Percentiles rank a stretch among this genome's conserved stretches.
Conservation (phyloP, 768 basidiomycete species). For the Agrocybe praecox region DNA sequence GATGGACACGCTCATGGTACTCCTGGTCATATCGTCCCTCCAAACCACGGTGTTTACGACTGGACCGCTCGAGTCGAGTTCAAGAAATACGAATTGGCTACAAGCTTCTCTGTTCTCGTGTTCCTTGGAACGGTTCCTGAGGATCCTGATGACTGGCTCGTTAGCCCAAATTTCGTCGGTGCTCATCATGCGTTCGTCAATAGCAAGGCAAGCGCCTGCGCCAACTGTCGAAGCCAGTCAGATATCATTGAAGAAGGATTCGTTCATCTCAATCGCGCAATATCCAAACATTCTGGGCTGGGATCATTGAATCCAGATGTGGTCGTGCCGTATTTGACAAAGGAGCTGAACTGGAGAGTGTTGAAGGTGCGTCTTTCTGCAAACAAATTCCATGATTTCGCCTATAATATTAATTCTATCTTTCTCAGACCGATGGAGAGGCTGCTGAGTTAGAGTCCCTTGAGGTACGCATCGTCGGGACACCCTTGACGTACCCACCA, state of each 20-base stretch:
- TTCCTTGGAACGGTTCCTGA: slow-evolving; percentile 47
- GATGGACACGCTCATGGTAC: not conserved
- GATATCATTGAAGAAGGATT: slow-evolving; percentile 42
- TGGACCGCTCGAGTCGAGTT: slow-evolving; percentile 46
- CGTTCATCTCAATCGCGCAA: slow-evolving; percentile 41
- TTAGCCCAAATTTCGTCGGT: slow-evolving; percentile 40
- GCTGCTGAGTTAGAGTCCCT: slow-evolving; percentile 26
- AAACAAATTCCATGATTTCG: too few relatives aligned
- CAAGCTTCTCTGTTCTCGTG: slow-evolving; percentile 45
- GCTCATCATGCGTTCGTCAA: slow-evolving; percentile 44
- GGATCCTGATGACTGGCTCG: slow-evolving; percentile 38
- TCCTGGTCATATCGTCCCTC: slow-evolving; percentile 2
- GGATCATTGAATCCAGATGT: slow-evolving; percentile 36
- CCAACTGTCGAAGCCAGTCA: slow-evolving; percentile 30
- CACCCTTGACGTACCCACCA: slow-evolving; percentile 29
- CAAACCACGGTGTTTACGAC: slow-evolving; percentile 27
- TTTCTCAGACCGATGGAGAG: slow-evolving; percentile 19
- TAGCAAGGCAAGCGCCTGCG: slow-evolving; percentile 33
- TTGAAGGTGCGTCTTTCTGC: slow-evolving; percentile 32
- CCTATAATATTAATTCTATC: not conserved
- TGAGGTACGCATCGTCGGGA: slow-evolving; percentile 27
- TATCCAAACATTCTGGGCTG: slow-evolving; percentile 29
- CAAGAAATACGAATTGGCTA: slow-evolving; percentile 45
- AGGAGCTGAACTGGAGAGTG: slow-evolving; percentile 43
- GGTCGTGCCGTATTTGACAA: slow-evolving; percentile 42